These are phyloP conservation scores for Kurtzmaniella quercitrusa DNA, from an alignment of 1,139 yeast genomes.

Conservation along the genomic window DNA sequence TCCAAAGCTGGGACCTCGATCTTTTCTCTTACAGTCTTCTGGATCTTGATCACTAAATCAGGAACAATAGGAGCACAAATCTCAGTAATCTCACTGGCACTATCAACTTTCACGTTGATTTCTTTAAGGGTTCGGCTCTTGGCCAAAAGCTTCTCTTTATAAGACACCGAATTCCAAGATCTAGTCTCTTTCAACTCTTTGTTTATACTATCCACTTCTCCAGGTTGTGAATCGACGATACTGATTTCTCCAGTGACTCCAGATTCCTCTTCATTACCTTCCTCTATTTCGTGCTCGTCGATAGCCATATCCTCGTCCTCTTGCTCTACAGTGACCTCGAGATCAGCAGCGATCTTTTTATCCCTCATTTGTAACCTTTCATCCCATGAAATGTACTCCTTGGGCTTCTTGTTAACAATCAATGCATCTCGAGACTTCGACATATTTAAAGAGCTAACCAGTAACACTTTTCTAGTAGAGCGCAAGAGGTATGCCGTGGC, in stretches of 20 bases:
- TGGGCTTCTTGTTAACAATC: slow-evolving; percentile 28
- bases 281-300: slow-evolving; percentile 7
- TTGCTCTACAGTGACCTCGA: slow-evolving; percentile 11
- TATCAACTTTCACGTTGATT: slow-evolving; percentile 3
- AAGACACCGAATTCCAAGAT: slow-evolving; percentile 18
- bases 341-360: slow-evolving; percentile 20
- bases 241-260: background rate
- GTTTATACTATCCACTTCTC: background rate
- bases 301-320: slow-evolving; percentile 6
- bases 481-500: slow-evolving; percentile 55
- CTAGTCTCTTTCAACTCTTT: background rate
- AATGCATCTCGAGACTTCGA: slow-evolving; percentile 40
- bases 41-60: slow-evolving; percentile 21
- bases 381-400: slow-evolving; percentile 37
- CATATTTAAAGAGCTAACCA: slow-evolving; percentile 33
- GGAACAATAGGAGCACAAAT: slow-evolving; percentile 16
- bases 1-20: slow-evolving; percentile 14
- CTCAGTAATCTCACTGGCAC: background rate
- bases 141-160: slow-evolving; percentile 17
- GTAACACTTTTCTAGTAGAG: slow-evolving; percentile 52
- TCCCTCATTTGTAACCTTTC: slow-evolving; percentile 33
- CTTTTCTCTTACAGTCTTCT: slow-evolving; percentile 21
- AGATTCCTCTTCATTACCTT: slow-evolving; percentile 2
- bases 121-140: slow-evolving; percentile 8
- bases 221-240: background rate